A percentile compares a stretch with the other conserved stretches of the same genome.
Conservation (phyloP, 306 rosid genomes). For the Vicia sativa region DNA sequence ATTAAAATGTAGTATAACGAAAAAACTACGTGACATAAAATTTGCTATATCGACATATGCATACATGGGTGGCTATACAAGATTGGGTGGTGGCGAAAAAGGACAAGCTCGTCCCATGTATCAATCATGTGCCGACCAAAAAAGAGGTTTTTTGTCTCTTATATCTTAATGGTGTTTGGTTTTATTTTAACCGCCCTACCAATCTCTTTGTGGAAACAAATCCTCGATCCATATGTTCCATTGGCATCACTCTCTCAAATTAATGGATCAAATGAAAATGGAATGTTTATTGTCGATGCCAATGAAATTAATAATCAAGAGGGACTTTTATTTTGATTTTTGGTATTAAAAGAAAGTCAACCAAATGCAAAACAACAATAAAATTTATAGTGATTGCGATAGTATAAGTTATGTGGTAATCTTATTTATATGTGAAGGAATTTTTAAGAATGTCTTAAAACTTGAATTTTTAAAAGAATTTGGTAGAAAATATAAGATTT, state of each 20-base stretch:
- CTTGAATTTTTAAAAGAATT: too few species aligned
- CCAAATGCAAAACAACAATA: too few species aligned
- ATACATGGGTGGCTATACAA: not conserved
- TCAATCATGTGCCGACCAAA: conserved; percentile 53
- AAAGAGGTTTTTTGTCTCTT: conserved; percentile 33
- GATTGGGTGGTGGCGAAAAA: conserved; percentile 12
- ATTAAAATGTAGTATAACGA: too few species aligned
- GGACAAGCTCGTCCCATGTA: conserved; percentile 18
- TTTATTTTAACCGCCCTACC: conserved; percentile 49
- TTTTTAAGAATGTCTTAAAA: too few species aligned
- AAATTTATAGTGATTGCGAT: too few species aligned
- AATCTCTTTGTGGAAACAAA: conserved; percentile 27
- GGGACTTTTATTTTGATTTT: too few species aligned
- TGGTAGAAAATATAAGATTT: too few species aligned
- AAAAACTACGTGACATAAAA: not conserved
- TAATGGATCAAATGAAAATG: not conserved
- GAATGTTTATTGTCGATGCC: too few species aligned
- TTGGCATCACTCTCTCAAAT: conserved; percentile 29
- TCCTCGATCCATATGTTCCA: not conserved
- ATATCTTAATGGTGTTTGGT: not conserved
- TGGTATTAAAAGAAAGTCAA: too few species aligned
- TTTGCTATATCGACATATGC: not conserved
- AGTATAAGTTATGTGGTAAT: too few species aligned
- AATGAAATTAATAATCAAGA: too few species aligned
- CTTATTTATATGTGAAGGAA: too few species aligned